These are phyloP conservation scores for Phytopythium oedochilum DNA, from an alignment of 352 stramenopile species.

Conservation along the genomic window DNA sequence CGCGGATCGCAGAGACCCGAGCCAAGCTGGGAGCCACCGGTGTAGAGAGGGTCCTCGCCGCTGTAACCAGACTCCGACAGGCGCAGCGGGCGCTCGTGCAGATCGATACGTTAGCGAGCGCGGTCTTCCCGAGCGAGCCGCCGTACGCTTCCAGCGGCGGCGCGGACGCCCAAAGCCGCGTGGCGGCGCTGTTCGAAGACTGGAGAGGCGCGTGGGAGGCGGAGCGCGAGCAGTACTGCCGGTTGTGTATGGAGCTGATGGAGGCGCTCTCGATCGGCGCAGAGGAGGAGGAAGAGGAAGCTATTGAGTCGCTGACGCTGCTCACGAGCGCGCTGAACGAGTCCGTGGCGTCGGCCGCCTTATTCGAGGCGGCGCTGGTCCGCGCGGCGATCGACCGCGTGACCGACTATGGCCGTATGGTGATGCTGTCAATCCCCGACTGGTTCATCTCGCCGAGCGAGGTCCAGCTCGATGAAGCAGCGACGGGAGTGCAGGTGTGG, in stretches of 20 bases:
- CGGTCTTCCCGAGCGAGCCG: neutral
- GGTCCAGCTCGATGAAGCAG: conserved; percentile 2
- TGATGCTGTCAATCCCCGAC: conserved; percentile 5
- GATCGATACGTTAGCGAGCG: conserved; percentile 12
- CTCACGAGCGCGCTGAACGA: conserved; percentile 14
- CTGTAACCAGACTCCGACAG: conserved; percentile 8
- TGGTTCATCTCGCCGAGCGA: conserved; percentile 29
- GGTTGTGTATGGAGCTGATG: neutral
- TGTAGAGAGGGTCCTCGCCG: conserved; percentile 6
- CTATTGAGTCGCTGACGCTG: conserved; percentile 10
- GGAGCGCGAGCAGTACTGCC: conserved; percentile 13
- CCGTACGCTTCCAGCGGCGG: neutral
- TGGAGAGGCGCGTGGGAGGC: conserved; percentile 10
- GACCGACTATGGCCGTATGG: neutral
- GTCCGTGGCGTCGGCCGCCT: neutral
- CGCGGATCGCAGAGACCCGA: neutral
- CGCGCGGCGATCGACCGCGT: conserved; percentile 5
- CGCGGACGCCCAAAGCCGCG: neutral
- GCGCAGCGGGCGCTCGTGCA: conserved; percentile 22
- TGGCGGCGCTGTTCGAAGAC: neutral
- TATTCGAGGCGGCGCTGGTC: conserved; percentile 7
- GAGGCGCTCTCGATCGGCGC: neutral
- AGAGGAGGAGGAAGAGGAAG: neutral
- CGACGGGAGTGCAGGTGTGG: conserved; percentile 9
- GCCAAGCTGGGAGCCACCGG: neutral